Percentiles rank a stretch among this genome's conserved stretches.
These are phyloP conservation scores for Blastobotrys capitulatus DNA, from an alignment of 1,139 yeast species.

Conservation along the genomic window DNA sequence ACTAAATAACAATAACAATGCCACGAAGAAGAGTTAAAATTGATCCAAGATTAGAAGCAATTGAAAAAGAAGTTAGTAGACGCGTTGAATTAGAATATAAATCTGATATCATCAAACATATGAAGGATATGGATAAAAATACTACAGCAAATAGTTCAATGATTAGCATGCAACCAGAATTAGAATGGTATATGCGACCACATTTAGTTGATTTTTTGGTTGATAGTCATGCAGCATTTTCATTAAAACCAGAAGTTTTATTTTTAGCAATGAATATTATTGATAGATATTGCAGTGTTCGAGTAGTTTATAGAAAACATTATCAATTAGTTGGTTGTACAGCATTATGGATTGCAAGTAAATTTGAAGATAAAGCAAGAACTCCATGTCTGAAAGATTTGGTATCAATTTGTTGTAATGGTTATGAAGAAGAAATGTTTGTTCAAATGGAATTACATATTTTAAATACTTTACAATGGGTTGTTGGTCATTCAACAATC, in stretches of 20 bases:
- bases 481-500: conserved; percentile 54
- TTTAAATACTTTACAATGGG: conserved; percentile 80
- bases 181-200: conserved; percentile 93
- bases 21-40: background rate
- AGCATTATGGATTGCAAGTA: conserved; percentile 92
- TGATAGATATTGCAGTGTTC: conserved; percentile 87
- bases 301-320: conserved; percentile 88
- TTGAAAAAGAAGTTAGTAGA: conserved; percentile 18
- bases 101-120: conserved; percentile 32
- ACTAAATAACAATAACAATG: background rate
- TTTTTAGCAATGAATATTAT: conserved; percentile 76
- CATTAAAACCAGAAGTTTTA: conserved; percentile 75
- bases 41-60: conserved; percentile 7
- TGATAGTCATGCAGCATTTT: conserved; percentile 75
- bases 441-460: conserved; percentile 95
- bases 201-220: conserved; percentile 75
- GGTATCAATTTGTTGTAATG: conserved; percentile 73
- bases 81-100: conserved; percentile 33
- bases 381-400: conserved; percentile 81
- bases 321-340: conserved; percentile 92
- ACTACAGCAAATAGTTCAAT: conserved; percentile 42
- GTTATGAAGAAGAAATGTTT: conserved; percentile 91
- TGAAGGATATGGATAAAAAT: conserved; percentile 30
- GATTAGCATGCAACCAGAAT: conserved; percentile 91
- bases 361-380: conserved; percentile 84